Evolutionary conservation across 352 stramenopile species (phyloP).

Genomic region (Phytophthora chlamydospora): DNA sequence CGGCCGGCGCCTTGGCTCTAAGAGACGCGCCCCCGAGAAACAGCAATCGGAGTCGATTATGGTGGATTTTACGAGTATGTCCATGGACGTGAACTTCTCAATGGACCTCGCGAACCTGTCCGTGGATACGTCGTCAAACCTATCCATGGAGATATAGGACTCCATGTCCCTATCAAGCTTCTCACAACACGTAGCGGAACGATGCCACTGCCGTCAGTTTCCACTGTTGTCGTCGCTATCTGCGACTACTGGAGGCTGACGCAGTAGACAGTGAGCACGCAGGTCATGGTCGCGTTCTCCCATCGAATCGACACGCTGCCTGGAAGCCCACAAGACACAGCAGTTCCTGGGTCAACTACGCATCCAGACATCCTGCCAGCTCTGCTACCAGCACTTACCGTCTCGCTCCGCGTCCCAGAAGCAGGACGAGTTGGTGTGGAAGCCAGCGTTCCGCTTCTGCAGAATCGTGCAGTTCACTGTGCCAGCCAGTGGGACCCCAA

Average conservation of each 20-base stretch:
- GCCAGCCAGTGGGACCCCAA: conserved; percentile 9
- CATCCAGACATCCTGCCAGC: background rate
- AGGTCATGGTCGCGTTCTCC: conserved; percentile 80
- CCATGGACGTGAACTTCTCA: conserved; percentile 49
- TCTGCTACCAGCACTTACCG: conserved; percentile 45
- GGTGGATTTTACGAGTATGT: conserved; percentile 82
- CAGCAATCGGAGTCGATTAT: conserved; percentile 75
- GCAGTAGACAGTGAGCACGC: conserved; percentile 73
- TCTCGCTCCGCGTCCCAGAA: conserved; percentile 89
- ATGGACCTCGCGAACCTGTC: conserved; percentile 45
- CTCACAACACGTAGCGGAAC: conserved; percentile 15
- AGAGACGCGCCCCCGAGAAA: conserved; percentile 38
- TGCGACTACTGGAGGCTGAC: conserved; percentile 65
- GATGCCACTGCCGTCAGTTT: conserved; percentile 27
- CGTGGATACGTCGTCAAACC: conserved; percentile 50
- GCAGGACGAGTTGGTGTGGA: conserved; percentile 87
- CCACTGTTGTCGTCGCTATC: conserved; percentile 4
- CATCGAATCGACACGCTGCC: conserved; percentile 78
- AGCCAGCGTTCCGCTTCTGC: conserved; percentile 90
- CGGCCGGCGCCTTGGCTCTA: conserved; percentile 51
- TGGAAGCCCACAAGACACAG: conserved; percentile 28
- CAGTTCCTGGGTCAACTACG: conserved; percentile 8
- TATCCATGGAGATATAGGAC: conserved; percentile 51
- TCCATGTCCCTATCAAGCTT: conserved; percentile 4
- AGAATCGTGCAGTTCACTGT: conserved; percentile 88